Percentiles rank a stretch among this genome's conserved stretches.
phyloP scores from a whole-genome alignment of 768 basidiomycete species.

The Kwoniella sp. region DNA sequence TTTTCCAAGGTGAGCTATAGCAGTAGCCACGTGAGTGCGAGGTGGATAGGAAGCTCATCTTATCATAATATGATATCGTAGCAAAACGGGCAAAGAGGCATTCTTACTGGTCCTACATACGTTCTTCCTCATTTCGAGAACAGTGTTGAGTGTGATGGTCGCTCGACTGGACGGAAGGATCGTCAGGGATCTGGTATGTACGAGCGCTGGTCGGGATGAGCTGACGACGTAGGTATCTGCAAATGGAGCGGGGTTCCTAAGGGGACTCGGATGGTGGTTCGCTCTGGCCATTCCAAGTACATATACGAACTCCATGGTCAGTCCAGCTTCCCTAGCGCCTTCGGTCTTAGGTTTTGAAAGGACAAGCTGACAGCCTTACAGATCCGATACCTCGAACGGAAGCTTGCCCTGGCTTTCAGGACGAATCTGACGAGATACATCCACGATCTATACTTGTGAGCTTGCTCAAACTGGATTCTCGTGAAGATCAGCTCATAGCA shows the following conservation, averaged over 20 bases:
- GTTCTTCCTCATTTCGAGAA: constrained; percentile 79
- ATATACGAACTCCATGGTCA: constrained; percentile 92
- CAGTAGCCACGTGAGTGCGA: too few relatives aligned
- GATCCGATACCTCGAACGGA: constrained; percentile 87
- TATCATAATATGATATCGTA: constrained; percentile 4
- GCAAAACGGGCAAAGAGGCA: constrained; percentile 64
- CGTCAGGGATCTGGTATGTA: constrained; percentile 75
- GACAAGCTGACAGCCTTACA: constrained; percentile 49
- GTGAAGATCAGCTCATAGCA: constrained; percentile 61
- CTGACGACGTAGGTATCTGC: constrained; percentile 66
- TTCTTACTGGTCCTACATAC: constrained; percentile 76
- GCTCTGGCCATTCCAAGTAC: constrained; percentile 86
- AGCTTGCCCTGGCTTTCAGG: constrained; percentile 76
- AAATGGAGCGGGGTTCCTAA: constrained; percentile 77
- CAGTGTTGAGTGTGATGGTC: constrained; percentile 82
- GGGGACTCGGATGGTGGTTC: constrained; percentile 85
- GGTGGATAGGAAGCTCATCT: constrained; percentile 48
- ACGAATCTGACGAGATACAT: constrained; percentile 87
- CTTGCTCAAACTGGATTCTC: constrained; percentile 46
- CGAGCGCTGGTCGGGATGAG: background rate
- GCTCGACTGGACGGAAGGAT: constrained; percentile 87
- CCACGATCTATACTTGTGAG: constrained; percentile 86
- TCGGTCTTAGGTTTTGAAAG: background rate
- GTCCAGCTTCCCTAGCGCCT: constrained; percentile 27
- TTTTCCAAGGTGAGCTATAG: constrained; percentile 65